These are phyloP conservation scores for Spatholobus suberectus DNA, from an alignment of 306 rosid genomes.

Conservation along the genomic window DNA sequence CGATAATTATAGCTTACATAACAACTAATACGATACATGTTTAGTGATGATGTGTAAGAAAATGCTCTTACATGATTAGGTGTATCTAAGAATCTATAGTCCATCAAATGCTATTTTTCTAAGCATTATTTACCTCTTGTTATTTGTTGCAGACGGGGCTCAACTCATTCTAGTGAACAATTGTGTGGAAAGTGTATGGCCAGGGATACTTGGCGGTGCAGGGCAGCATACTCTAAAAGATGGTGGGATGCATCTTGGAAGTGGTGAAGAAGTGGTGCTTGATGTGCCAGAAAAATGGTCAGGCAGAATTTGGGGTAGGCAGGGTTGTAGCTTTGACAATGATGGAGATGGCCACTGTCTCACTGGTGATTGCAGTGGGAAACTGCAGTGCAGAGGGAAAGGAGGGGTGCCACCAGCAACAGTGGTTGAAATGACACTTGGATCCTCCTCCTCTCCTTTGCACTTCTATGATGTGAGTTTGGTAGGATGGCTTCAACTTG, in stretches of 20 bases:
- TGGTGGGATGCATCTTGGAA: slow-evolving; percentile 86
- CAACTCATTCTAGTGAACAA: slow-evolving; percentile 88
- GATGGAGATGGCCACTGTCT: slow-evolving; percentile 73
- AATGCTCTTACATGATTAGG: not conserved
- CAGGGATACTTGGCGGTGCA: slow-evolving; percentile 85
- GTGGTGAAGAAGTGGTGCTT: slow-evolving; percentile 73
- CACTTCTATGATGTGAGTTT: slow-evolving; percentile 93
- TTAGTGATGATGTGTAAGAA: not conserved
- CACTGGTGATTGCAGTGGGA: slow-evolving; percentile 79
- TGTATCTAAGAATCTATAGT: not conserved
- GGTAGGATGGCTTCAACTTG: slow-evolving; percentile 93
- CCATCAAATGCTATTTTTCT: not conserved
- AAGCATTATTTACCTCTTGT: not conserved
- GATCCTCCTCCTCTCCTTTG: slow-evolving; percentile 81
- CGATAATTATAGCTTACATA: not conserved
- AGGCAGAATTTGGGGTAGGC: slow-evolving; percentile 96
- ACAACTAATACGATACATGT: not conserved
- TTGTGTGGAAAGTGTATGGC: slow-evolving; percentile 89
- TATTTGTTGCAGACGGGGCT: slow-evolving; percentile 72
- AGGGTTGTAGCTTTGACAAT: slow-evolving; percentile 73
- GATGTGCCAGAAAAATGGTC: slow-evolving; percentile 86
- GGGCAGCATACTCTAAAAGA: slow-evolving; percentile 77
- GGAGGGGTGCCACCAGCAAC: slow-evolving; percentile 93
- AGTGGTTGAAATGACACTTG: slow-evolving; percentile 93
- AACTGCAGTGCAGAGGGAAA: slow-evolving; percentile 63